These are phyloP conservation scores for Polyplosphaeria fusca DNA, from an alignment of 495 filamentous ascomycete genomes.

Conservation along the genomic window DNA sequence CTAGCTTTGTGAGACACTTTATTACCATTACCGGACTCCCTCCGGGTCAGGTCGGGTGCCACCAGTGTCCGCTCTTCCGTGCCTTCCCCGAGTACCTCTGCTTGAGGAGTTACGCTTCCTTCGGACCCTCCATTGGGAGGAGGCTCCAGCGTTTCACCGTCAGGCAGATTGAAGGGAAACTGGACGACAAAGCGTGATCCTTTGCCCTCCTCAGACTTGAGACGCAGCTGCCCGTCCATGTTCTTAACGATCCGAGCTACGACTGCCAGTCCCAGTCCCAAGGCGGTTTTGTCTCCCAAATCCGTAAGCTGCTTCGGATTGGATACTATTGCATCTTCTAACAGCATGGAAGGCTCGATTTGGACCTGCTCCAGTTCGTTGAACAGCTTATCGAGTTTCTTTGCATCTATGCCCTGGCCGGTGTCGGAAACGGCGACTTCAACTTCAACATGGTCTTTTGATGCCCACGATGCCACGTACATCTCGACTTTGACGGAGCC, in stretches of 20 bases:
- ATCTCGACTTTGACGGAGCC: slow-evolving; percentile 72
- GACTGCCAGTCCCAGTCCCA: slow-evolving; percentile 83
- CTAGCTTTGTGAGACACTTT: slow-evolving; percentile 30
- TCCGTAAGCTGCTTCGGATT: slow-evolving; percentile 17
- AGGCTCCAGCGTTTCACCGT: slow-evolving; percentile 41
- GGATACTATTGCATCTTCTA: slow-evolving; percentile 39
- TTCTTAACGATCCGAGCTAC: slow-evolving; percentile 83
- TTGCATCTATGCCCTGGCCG: slow-evolving; percentile 70
- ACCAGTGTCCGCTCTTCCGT: slow-evolving; percentile 59
- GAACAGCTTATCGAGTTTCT: slow-evolving; percentile 74
- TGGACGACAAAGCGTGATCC: slow-evolving; percentile 79
- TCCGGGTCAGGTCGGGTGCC: slow-evolving; percentile 39
- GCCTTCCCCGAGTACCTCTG: slow-evolving; percentile 32
- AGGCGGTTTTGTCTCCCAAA: slow-evolving; percentile 44
- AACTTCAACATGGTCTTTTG: slow-evolving; percentile 52
- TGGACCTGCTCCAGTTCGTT: slow-evolving; percentile 85
- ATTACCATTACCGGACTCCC: slow-evolving; percentile 19
- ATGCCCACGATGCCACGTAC: slow-evolving; percentile 44
- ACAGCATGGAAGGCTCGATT: slow-evolving; percentile 48
- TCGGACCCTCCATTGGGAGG: slow-evolving; percentile 14
- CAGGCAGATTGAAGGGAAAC: slow-evolving; percentile 63
- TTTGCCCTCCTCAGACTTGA: slow-evolving; percentile 83
- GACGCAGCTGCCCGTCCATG: slow-evolving; percentile 82
- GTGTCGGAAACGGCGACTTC: slow-evolving; percentile 78
- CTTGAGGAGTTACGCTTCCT: slow-evolving; percentile 33